Conservation (phyloP, 2,329 filamentous ascomycete species). For the Claviceps paspali region DNA sequence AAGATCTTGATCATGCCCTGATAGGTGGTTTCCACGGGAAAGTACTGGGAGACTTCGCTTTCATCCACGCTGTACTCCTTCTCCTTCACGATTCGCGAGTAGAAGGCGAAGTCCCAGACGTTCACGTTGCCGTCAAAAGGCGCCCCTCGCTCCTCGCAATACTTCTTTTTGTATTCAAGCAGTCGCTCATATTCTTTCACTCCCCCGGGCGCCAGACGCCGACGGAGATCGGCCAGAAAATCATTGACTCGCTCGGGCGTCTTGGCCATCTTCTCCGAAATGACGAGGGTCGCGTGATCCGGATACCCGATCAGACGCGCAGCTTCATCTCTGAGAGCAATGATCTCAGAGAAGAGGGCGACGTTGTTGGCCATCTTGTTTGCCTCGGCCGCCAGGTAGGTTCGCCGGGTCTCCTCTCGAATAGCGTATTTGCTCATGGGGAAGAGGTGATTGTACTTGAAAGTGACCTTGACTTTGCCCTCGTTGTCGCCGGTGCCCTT, state of each 20-base stretch:
- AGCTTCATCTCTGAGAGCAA: slow-evolving; percentile 62
- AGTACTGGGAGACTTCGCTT: slow-evolving; percentile 68
- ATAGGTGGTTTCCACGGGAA: slow-evolving; percentile 60
- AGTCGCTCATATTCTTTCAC: slow-evolving; percentile 54
- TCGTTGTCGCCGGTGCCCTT: slow-evolving; percentile 60
- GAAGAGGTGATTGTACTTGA: slow-evolving; percentile 75
- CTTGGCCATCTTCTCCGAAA: slow-evolving; percentile 81
- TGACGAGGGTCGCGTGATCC: slow-evolving; percentile 59
- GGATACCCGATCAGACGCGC: slow-evolving; percentile 63
- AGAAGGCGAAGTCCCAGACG: slow-evolving; percentile 71
- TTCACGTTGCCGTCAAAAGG: slow-evolving; percentile 57
- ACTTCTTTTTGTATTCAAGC: slow-evolving; percentile 58
- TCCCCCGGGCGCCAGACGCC: slow-evolving; percentile 52
- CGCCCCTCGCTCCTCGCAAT: slow-evolving; percentile 43
- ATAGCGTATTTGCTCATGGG: slow-evolving; percentile 64
- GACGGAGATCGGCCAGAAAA: slow-evolving; percentile 57
- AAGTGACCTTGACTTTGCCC: slow-evolving; percentile 58
- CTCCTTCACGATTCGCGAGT: slow-evolving; percentile 67
- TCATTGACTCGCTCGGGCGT: slow-evolving; percentile 53
- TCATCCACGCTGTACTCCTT: slow-evolving; percentile 69
- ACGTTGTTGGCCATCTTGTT: slow-evolving; percentile 51
- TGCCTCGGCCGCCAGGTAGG: slow-evolving; percentile 11
- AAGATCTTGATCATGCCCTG: slow-evolving; percentile 71
- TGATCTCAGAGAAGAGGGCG: slow-evolving; percentile 57
- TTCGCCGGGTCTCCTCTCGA: slow-evolving; percentile 51